Percentiles rank a stretch among this genome's conserved stretches.
phyloP scores from a whole-genome alignment of 495 filamentous ascomycete species.

The Hypoxylon fragiforme region DNA sequence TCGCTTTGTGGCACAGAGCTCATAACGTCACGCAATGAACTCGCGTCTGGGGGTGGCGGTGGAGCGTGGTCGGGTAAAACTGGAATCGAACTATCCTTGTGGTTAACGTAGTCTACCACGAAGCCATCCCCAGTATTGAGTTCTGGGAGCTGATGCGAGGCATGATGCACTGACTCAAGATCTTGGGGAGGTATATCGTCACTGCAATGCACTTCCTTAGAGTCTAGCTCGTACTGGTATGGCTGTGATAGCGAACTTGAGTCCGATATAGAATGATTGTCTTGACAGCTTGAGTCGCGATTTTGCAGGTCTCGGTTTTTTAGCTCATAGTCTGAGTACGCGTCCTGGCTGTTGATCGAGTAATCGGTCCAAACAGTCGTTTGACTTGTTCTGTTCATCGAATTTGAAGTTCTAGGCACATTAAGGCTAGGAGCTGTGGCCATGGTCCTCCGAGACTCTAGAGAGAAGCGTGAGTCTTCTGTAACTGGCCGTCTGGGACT shows the following conservation, averaged over 20 bases:
- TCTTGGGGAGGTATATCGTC: conserved; percentile 26
- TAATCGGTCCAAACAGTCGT: conserved; percentile 61
- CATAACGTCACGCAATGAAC: conserved; percentile 26
- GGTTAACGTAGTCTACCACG: conserved; percentile 31
- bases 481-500: conserved; percentile 7
- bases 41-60: conserved; percentile 34
- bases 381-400: conserved; percentile 53
- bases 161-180: conserved; percentile 15
- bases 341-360: conserved; percentile 53
- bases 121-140: conserved; percentile 43
- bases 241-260: conserved; percentile 35
- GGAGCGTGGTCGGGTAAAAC: conserved; percentile 42
- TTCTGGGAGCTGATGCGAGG: conserved; percentile 43
- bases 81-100: conserved; percentile 33
- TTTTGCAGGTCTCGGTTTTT: conserved; percentile 33
- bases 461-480: conserved; percentile 32
- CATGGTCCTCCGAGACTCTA: conserved; percentile 34
- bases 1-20: conserved; percentile 37
- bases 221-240: conserved; percentile 29
- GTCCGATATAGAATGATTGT: conserved; percentile 34
- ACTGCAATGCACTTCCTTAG: conserved; percentile 23
- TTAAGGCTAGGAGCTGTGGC: conserved; percentile 39
- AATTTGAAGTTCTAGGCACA: conserved; percentile 48
- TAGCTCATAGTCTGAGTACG: conserved; percentile 35
- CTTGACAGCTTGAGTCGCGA: conserved; percentile 30